Evolutionary conservation across 306 rosid species (phyloP).

Genomic region (Malus fusca): DNA sequence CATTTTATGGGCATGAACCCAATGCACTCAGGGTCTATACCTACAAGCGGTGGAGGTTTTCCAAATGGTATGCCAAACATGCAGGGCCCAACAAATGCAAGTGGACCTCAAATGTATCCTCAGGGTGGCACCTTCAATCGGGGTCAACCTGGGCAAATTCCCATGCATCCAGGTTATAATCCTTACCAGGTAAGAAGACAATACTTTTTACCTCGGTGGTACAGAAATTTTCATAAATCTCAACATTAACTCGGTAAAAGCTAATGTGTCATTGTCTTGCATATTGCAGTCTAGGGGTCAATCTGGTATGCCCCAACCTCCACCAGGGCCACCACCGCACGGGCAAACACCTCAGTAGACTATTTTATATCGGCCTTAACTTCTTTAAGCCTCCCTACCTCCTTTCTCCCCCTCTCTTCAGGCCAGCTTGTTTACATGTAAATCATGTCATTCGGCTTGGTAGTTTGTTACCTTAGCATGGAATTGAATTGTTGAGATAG

Average conservation of each 20-base stretch:
- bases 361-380: not conserved
- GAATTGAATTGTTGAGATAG: not conserved
- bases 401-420: not conserved
- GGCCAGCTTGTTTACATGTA: not conserved
- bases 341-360: conserved; percentile 56
- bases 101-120: conserved; percentile 53
- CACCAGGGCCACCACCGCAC: conserved; percentile 45
- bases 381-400: not conserved
- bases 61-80: conserved; percentile 62
- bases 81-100: conserved; percentile 75
- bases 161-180: conserved; percentile 86
- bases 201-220: not conserved
- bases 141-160: conserved; percentile 85
- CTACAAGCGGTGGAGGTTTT: conserved; percentile 68
- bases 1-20: conserved; percentile 90
- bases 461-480: not conserved
- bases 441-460: not conserved
- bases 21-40: conserved; percentile 77
- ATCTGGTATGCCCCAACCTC: conserved; percentile 65
- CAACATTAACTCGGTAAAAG: not conserved
- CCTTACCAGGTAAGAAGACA: conserved; percentile 70
- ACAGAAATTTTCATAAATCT: not conserved
- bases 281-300: conserved; percentile 63
- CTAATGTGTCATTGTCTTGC: conserved; percentile 8
- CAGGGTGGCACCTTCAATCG: conserved; percentile 77